Evolutionary conservation across 2,329 filamentous ascomycete species (phyloP), one percentile per base, ranked within the genome.

Genomic region (Microthyrium microscopicum): DNA sequence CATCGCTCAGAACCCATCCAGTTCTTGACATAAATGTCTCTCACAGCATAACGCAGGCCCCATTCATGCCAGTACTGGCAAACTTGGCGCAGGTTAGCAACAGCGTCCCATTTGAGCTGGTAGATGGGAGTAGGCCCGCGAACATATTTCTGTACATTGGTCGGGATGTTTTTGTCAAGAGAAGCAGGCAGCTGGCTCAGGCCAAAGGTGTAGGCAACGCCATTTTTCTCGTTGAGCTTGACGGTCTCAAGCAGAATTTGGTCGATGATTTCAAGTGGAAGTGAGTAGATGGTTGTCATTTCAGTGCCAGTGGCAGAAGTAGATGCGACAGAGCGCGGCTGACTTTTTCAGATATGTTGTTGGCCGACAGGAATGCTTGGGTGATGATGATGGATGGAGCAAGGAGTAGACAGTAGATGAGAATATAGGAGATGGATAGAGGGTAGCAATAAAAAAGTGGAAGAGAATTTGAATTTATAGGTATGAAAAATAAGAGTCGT

Each of bases 1-100:
- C 61, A 68, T 50, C 63, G 51, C 53, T 69, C 57, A 28, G 49
- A 51, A 22, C 65, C 64, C 45, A 60, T 62, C 64, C 65, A 68
- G 26, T 57, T 53, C 26, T 60, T 58, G 40, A 68, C 59, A 41
- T 64, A 66, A 33, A 68, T 48, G 31, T 62, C 57, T 43, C 57
- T 58, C 44, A 68, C 49, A 37, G 62, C 59, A 47, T 65, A 64
- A 25, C 55, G 52, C 39, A 66, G 46, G 15, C 62, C 56, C 65
- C 65, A 69, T 33, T 64, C 54, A 44, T 67, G 64, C 64, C 64
- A 69, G 39, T 46, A 43, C 35, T 52, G 53, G 50, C 60, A 65
- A 19, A 65, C 63, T 11, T 58, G 54, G 26, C 65, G 59, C 32
- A 68, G 56, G 12, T 57, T 50, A 20, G 54, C 48, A 17, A 60